Evolutionary conservation across 1,139 yeast species (phyloP).

Genomic region (Candida glucosophila): DNA sequence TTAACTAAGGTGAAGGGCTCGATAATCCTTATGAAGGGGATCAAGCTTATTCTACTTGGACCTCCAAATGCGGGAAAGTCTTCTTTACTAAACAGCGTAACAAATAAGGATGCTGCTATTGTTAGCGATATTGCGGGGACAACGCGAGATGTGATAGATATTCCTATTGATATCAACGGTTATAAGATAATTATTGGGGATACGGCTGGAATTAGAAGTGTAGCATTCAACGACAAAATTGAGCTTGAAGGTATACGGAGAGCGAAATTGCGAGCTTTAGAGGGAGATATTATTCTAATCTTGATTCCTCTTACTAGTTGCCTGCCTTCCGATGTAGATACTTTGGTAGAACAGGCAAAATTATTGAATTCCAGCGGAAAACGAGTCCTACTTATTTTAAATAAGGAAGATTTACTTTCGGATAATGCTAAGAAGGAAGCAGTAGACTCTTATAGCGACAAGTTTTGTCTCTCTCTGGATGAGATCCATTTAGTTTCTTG

Average conservation of each 20-base stretch:
- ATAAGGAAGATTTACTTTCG: constrained; percentile 52
- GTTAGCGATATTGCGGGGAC: constrained; percentile 93
- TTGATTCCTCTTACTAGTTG: constrained; percentile 6
- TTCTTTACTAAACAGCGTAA: constrained; percentile 64
- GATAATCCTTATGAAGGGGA: constrained; percentile 63
- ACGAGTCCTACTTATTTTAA: constrained; percentile 39
- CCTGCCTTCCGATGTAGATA: too few relatives aligned
- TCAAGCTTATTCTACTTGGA: constrained; percentile 67
- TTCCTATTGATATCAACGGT: constrained; percentile 76
- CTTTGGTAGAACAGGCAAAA: constrained; percentile 27
- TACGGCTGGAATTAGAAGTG: constrained; percentile 83
- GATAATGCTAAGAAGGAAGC: constrained; percentile 8
- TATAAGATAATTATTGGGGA: constrained; percentile 80
- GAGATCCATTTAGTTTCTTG: constrained; percentile 56
- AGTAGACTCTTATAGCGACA: constrained; percentile 10
- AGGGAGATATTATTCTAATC: constrained; percentile 50
- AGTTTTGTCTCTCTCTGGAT: constrained; percentile 16
- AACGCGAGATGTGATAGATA: constrained; percentile 81
- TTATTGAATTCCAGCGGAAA: constrained; percentile 16
- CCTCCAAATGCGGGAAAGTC: constrained; percentile 98
- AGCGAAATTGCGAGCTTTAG: constrained; percentile 51
- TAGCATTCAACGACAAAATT: constrained; percentile 41
- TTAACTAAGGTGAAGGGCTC: constrained; percentile 47
- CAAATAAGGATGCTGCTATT: constrained; percentile 78
- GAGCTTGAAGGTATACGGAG: constrained; percentile 79